These are phyloP conservation scores for Aspergillus sp. DNA, from an alignment of 2,329 filamentous ascomycete species.

Conservation along the genomic window DNA sequence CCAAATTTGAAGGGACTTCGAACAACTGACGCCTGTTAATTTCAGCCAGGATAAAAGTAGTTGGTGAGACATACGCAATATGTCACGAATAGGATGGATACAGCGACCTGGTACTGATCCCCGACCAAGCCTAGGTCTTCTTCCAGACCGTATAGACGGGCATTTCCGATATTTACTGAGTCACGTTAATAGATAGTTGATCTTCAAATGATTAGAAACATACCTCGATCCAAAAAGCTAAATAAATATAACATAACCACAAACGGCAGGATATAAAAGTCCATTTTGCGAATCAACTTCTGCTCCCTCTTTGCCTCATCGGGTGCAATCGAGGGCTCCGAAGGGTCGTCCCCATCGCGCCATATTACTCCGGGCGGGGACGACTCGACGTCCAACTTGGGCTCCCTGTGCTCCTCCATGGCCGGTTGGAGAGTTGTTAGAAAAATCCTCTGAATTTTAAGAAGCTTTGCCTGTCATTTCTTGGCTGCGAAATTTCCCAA, in stretches of 20 bases:
- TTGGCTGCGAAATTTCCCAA: constrained; percentile 51
- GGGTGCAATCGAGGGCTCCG: constrained; percentile 11
- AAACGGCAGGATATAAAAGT: constrained; percentile 35
- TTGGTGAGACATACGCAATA: constrained; percentile 41
- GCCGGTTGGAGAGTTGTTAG: not conserved
- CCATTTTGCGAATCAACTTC: constrained; percentile 33
- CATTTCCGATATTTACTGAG: constrained; percentile 65
- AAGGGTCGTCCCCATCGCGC: constrained; percentile 8
- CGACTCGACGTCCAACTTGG: constrained; percentile 12
- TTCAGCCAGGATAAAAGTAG: not conserved
- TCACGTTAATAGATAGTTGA: too few relatives aligned
- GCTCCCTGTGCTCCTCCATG: constrained; percentile 2
- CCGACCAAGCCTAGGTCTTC: constrained; percentile 53
- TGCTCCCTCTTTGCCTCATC: constrained; percentile 22
- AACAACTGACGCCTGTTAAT: constrained; percentile 35
- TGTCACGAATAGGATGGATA: constrained; percentile 62
- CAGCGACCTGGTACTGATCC: constrained; percentile 63
- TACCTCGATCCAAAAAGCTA: constrained; percentile 62
- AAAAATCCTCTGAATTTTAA: too few relatives aligned
- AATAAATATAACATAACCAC: constrained; percentile 56
- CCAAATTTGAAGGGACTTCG: constrained; percentile 59
- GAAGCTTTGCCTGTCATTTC: too few relatives aligned
- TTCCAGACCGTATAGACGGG: constrained; percentile 58
- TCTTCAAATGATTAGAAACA: not conserved
- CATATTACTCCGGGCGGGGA: constrained; percentile 4